Evolutionary conservation across 805 yeast species (phyloP).

Genomic region (Metschnikowia noctiluminum): DNA sequence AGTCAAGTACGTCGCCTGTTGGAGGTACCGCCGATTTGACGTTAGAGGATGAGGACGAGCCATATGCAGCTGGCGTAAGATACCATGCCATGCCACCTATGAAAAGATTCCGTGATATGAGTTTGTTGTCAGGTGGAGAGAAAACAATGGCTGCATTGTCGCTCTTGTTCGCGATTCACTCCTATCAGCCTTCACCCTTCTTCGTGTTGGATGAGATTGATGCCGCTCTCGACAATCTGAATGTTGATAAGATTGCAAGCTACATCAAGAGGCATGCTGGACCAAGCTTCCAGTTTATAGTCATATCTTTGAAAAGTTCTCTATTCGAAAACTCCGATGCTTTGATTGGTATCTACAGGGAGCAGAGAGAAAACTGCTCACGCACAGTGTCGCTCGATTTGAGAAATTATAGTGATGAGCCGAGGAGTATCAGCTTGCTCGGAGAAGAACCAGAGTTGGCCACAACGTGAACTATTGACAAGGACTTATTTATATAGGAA

Average conservation of each 20-base stretch:
- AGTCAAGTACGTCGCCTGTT: constrained; percentile 61
- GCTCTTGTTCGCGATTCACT: constrained; percentile 83
- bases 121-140: constrained; percentile 92
- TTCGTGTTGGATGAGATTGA: constrained; percentile 97
- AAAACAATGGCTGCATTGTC: constrained; percentile 96
- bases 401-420: constrained; percentile 43
- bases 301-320: constrained; percentile 83
- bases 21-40: constrained; percentile 95
- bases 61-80: constrained; percentile 76
- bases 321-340: constrained; percentile 87
- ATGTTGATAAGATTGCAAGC: constrained; percentile 82
- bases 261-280: constrained; percentile 76
- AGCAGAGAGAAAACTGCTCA: constrained; percentile 69
- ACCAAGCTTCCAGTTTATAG: constrained; percentile 83
- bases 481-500: no score
- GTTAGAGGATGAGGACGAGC: constrained; percentile 85
- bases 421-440: constrained; percentile 1
- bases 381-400: constrained; percentile 71
- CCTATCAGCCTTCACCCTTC: constrained; percentile 90
- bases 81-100: constrained; percentile 96
- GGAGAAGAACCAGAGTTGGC: no score
- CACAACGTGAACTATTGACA: no score
- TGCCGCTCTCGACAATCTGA: constrained; percentile 90
- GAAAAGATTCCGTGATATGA: constrained; percentile 91
- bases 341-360: constrained; percentile 88